Evolutionary conservation across 495 filamentous ascomycete species (phyloP).

Genomic region (Trichoderma virens): DNA sequence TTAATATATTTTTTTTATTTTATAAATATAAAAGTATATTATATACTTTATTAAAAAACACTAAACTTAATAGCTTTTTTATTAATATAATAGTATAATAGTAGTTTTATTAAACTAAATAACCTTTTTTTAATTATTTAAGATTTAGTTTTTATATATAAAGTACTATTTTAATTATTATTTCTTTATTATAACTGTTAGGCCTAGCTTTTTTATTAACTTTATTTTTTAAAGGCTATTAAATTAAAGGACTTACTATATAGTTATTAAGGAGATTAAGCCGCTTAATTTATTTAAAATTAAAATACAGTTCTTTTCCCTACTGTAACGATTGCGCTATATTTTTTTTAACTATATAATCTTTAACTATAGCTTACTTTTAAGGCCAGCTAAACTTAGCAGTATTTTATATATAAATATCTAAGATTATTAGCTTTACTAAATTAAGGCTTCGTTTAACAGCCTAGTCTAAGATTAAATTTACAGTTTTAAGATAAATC

Average conservation of each 20-base stretch:
- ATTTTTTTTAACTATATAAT: background rate
- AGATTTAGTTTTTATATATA: constrained; percentile 14
- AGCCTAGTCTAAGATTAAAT: background rate
- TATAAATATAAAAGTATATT: constrained; percentile 15
- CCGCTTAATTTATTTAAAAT: background rate
- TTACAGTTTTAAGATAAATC: background rate
- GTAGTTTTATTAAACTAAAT: constrained; percentile 24
- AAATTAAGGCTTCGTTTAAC: background rate
- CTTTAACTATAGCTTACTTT: background rate
- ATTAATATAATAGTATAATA: constrained; percentile 17
- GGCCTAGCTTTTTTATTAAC: constrained; percentile 16
- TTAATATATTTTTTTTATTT: constrained; percentile 27
- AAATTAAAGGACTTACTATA: background rate
- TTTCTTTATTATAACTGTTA: constrained; percentile 15
- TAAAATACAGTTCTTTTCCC: background rate
- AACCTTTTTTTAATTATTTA: constrained; percentile 21
- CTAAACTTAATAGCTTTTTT: constrained; percentile 18
- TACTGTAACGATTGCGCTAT: background rate
- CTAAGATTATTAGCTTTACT: constrained; percentile 1
- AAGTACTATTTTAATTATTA: constrained; percentile 14
- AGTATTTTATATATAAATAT: background rate
- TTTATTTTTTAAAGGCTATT: constrained; percentile 15
- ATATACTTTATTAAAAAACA: constrained; percentile 12
- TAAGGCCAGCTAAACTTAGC: background rate
- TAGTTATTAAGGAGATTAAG: background rate